These are phyloP conservation scores for Sporothrix pallida DNA, from an alignment of 2,329 filamentous ascomycete genomes.

Conservation along the genomic window DNA sequence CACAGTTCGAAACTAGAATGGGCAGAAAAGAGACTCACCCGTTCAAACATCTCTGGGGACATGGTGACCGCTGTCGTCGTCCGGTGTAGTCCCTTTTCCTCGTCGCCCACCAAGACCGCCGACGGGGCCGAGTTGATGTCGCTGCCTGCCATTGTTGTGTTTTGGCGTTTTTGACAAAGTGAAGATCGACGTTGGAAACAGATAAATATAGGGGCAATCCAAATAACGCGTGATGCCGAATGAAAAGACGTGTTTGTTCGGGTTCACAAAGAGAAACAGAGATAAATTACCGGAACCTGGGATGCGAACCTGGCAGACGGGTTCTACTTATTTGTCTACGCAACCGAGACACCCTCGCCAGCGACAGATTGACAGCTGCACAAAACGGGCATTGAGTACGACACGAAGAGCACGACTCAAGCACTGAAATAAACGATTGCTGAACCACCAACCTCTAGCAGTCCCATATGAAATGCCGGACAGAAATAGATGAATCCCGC, in stretches of 20 bases:
- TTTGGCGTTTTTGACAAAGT: not conserved
- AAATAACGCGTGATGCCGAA: too few relatives aligned
- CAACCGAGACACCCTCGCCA: not conserved
- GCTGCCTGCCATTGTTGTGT: not conserved
- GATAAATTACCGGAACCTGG: too few relatives aligned
- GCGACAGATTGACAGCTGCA: not conserved
- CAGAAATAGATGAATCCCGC: not conserved
- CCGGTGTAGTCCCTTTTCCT: conserved; percentile 2
- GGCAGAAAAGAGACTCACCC: not conserved
- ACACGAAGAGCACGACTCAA: too few relatives aligned
- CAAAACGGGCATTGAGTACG: too few relatives aligned
- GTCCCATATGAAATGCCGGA: conserved; percentile 11
- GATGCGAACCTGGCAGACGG: too few relatives aligned
- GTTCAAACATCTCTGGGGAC: conserved; percentile 15
- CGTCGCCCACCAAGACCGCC: not conserved
- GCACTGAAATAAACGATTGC: too few relatives aligned
- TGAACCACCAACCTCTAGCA: too few relatives aligned
- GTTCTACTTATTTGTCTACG: too few relatives aligned
- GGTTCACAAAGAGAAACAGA: too few relatives aligned
- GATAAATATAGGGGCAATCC: not conserved
- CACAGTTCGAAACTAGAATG: too few relatives aligned
- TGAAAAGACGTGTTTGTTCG: too few relatives aligned
- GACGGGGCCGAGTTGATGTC: not conserved
- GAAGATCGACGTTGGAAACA: not conserved
- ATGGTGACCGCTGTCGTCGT: not conserved